Evolutionary conservation across 306 rosid genomes (phyloP), one percentile per base, ranked within the genome.

Genomic region (Leucaena leucocephala): DNA sequence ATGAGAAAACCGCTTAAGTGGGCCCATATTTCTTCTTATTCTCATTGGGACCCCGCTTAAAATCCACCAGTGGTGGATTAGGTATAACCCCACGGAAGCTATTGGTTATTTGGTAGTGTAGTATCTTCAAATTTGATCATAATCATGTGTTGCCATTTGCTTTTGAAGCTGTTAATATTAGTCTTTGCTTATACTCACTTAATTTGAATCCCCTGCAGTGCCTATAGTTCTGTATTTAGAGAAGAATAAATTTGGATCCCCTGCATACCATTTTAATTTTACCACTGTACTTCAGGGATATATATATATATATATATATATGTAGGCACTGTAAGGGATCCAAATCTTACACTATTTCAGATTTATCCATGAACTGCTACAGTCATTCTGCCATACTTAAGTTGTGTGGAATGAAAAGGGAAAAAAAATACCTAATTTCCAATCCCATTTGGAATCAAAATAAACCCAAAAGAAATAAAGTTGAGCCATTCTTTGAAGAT

Each of bases 41-140:
- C 27, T 27, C 27, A 27, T 27, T 27, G 27, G 27, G 27, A 27
- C 27, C 27, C 27, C 27, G 27, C 27, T 27, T 27, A 27, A 27
- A 27, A 27, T 27, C 27, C 27, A 27, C 27, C 27, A 27, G 27
- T 0, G 27, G 27, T 27, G 27, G 27, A 27, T 27, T 27, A 27
- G 27, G 27, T 27, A 27, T 27, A 27, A 27, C 27, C 27, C 27
- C 0, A 73, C 58, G 46, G 57, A 59, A 38, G n/a, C 67, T 58
- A n/a, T 33, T 45, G 48, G 44, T 59, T 43, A 33, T 58, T 69
- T 61, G 38, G 3, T 45, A 44, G 76, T 44, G 66, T 72, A 46
- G 75, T 27, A 40, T 78, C 46, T 55, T 68, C 64, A 63, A 73
- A 42, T 55, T 81, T 43, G 46, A 63, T 34, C 44, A 64, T 48